Evolutionary conservation across 345 rosid genomes (phyloP).

Genomic region (Hibiscus syriacus): DNA sequence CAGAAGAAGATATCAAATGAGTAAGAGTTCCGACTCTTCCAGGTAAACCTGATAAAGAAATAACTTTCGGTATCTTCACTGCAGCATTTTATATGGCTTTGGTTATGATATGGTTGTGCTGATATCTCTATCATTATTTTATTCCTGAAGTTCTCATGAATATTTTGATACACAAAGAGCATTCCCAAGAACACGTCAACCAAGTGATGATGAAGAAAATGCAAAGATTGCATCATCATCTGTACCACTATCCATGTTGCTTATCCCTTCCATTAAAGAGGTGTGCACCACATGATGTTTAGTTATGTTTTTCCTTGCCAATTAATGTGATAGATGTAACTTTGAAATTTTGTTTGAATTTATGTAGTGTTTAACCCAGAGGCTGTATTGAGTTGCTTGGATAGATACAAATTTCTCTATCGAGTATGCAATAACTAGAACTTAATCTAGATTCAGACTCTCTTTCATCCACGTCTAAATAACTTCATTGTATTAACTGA

Average conservation of each 20-base stretch:
- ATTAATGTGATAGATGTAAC: slow-evolving; percentile 3
- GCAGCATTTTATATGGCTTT: background rate
- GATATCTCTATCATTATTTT: slow-evolving; percentile 15
- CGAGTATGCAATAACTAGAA: background rate
- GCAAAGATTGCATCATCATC: slow-evolving; percentile 52
- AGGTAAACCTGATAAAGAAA: slow-evolving; percentile 38
- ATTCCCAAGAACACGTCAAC: slow-evolving; percentile 39
- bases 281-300: slow-evolving; percentile 30
- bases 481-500: background rate
- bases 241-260: slow-evolving; percentile 58
- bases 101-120: background rate
- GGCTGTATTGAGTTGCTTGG: background rate
- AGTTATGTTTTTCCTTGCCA: background rate
- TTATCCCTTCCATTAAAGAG: slow-evolving; percentile 88
- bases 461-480: background rate
- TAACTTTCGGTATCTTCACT: background rate
- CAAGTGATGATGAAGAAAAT: slow-evolving; percentile 66
- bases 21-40: slow-evolving; percentile 55
- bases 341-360: background rate
- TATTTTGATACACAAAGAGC: slow-evolving; percentile 54
- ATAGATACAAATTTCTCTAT: background rate
- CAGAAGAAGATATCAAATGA: slow-evolving; percentile 48
- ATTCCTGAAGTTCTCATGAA: slow-evolving; percentile 49
- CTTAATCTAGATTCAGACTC: background rate
- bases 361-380: too few relatives aligned